Evolutionary conservation across 2,329 filamentous ascomycete genomes (phyloP).

Genomic region (Monosporascus sp.): DNA sequence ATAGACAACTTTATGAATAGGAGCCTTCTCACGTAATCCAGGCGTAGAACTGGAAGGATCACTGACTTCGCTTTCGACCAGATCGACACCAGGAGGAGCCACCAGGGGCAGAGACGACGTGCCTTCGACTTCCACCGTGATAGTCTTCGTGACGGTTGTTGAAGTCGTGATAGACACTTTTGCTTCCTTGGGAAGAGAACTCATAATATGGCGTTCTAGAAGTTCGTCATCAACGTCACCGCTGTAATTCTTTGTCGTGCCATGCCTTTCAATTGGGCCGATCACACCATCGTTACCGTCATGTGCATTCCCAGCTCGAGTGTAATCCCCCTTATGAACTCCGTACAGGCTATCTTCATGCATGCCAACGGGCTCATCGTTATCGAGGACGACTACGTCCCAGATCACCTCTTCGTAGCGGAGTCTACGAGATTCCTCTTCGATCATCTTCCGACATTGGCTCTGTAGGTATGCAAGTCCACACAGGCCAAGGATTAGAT

Average conservation of each 20-base stretch:
- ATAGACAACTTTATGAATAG: constrained; percentile 54
- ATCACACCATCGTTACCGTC: constrained; percentile 23
- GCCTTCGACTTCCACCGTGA: constrained; percentile 58
- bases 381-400: constrained; percentile 60
- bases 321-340: constrained; percentile 21
- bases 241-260: constrained; percentile 14
- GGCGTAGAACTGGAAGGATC: constrained; percentile 11
- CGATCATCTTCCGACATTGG: constrained; percentile 45
- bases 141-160: constrained; percentile 55
- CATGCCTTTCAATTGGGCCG: constrained; percentile 31
- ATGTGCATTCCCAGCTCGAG: constrained; percentile 11
- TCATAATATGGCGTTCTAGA: constrained; percentile 44
- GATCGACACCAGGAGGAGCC: constrained; percentile 53
- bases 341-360: constrained; percentile 32
- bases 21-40: constrained; percentile 16
- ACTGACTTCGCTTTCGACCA: constrained; percentile 42
- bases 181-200: constrained; percentile 48
- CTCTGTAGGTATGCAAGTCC: constrained; percentile 58
- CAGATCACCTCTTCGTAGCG: constrained; percentile 54
- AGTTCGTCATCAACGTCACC: constrained; percentile 36
- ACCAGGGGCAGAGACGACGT: constrained; percentile 44
- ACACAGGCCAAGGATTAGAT: constrained; percentile 55
- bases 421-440: constrained; percentile 42
- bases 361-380: constrained; percentile 53
- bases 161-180: constrained; percentile 56